Evolutionary conservation across 2,329 filamentous ascomycete genomes (phyloP).

Genomic region (Colletotrichum coccodes): DNA sequence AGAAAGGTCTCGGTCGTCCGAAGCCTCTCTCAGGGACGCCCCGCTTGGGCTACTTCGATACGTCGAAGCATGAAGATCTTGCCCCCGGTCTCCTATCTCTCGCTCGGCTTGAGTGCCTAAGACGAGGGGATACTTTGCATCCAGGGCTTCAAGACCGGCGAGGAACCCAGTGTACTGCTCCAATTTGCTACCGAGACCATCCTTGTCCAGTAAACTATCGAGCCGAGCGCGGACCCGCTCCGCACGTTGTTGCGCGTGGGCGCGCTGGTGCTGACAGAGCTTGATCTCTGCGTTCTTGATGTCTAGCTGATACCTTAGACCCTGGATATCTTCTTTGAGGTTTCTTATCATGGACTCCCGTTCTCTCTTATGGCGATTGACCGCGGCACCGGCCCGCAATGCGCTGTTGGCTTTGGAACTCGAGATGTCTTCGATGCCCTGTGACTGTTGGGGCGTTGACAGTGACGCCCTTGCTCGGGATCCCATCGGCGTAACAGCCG

Average conservation of each 20-base stretch:
- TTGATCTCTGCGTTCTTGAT: neutral
- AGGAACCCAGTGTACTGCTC: neutral
- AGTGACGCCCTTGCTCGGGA: too few species aligned
- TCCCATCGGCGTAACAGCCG: too few species aligned
- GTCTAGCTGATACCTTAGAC: neutral
- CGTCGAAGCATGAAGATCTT: too few species aligned
- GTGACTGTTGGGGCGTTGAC: too few species aligned
- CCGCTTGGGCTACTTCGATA: too few species aligned
- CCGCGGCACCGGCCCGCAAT: neutral
- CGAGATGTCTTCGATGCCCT: neutral
- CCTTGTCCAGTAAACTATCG: neutral
- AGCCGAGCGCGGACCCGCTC: neutral
- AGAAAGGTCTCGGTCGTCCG: too few species aligned
- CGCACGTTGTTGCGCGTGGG: neutral
- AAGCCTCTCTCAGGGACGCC: too few species aligned
- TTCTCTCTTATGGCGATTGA: neutral
- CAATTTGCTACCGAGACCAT: neutral
- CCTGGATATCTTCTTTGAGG: neutral
- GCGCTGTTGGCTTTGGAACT: too few species aligned
- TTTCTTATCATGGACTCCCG: neutral
- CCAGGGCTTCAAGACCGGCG: neutral
- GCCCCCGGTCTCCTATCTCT: too few species aligned
- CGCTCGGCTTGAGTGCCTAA: too few species aligned
- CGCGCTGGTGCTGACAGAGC: neutral
- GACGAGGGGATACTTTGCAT: too few species aligned